These are phyloP conservation scores for Cyclaneusma minus DNA, from an alignment of 2,329 filamentous ascomycete species.

Conservation along the genomic window DNA sequence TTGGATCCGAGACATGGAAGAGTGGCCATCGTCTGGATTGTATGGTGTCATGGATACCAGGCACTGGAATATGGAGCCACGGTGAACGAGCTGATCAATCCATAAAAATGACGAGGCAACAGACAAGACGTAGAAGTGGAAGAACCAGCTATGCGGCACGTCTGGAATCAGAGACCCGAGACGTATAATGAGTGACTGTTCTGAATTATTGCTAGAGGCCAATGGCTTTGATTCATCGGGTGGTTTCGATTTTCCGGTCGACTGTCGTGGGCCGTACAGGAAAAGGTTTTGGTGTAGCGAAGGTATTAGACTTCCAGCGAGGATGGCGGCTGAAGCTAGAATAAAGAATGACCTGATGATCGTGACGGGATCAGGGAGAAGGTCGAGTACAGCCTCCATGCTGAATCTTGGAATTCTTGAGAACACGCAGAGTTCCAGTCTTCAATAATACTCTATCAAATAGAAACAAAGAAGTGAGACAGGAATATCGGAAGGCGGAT, in stretches of 20 bases:
- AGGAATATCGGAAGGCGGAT: too few species aligned
- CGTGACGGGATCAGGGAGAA: too few species aligned
- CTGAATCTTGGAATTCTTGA: too few species aligned
- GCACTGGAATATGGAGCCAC: conserved; percentile 38
- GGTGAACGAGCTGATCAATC: conserved; percentile 43
- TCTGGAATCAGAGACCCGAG: conserved; percentile 9
- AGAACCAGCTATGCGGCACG: conserved; percentile 83
- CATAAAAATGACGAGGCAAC: conserved; percentile 58
- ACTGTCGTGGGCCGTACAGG: conserved; percentile 16
- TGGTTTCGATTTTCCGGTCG: conserved; percentile 2
- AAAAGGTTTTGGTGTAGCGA: conserved; percentile 15
- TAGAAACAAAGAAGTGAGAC: too few species aligned
- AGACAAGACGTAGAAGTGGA: conserved; percentile 70
- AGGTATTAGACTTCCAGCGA: conserved; percentile 15
- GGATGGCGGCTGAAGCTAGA: conserved; percentile 10
- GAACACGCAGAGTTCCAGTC: too few species aligned
- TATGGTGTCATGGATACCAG: conserved; percentile 20
- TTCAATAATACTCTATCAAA: too few species aligned
- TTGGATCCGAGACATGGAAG: conserved; percentile 43
- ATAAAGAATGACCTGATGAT: conserved; percentile 15
- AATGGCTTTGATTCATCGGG: conserved; percentile 1
- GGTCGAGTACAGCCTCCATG: too few species aligned
- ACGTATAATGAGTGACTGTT: conserved; percentile 6
- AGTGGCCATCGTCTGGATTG: conserved; percentile 8
- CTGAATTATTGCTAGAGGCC: conserved; percentile 1